These are phyloP conservation scores for Diaporthe ampelina DNA, from an alignment of 2,329 filamentous ascomycete species.

Conservation along the genomic window DNA sequence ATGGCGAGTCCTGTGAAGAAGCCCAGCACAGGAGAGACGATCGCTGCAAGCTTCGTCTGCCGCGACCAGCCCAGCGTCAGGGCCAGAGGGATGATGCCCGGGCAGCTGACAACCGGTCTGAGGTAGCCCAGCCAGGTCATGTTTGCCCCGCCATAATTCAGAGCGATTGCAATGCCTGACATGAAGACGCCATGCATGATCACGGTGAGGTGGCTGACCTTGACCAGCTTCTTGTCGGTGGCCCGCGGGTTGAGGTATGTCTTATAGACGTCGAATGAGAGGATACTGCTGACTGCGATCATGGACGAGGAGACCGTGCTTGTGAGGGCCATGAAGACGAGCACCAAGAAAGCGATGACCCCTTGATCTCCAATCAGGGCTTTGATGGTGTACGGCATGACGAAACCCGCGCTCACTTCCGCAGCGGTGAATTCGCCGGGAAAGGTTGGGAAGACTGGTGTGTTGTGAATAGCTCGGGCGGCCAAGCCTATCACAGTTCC, in stretches of 20 bases:
- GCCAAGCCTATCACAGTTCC: conserved; percentile 62
- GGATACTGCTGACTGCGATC: conserved; percentile 65
- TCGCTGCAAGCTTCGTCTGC: conserved; percentile 58
- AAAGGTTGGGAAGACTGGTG: conserved; percentile 59
- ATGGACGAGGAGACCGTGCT: conserved; percentile 63
- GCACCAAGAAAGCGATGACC: conserved; percentile 59
- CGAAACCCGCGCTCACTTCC: conserved; percentile 59
- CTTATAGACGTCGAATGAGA: conserved; percentile 64
- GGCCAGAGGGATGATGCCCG: conserved; percentile 59
- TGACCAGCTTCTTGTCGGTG: conserved; percentile 56
- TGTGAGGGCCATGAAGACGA: conserved; percentile 66
- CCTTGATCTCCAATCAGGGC: conserved; percentile 59
- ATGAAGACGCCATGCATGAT: conserved; percentile 63
- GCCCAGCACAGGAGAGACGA: conserved; percentile 55
- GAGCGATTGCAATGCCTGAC: conserved; percentile 59
- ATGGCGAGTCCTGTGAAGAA: conserved; percentile 58
- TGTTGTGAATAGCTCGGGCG: conserved; percentile 60
- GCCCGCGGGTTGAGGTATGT: conserved; percentile 63
- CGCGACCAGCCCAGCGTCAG: conserved; percentile 60
- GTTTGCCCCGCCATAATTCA: conserved; percentile 63
- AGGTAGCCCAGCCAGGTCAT: conserved; percentile 59
- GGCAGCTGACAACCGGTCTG: conserved; percentile 46
- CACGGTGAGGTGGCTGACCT: conserved; percentile 62
- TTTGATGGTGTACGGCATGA: conserved; percentile 61
- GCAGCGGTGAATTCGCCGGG: conserved; percentile 55